Evolutionary conservation across 345 rosid species (phyloP).

Genomic region (Melastoma malabathricum): DNA sequence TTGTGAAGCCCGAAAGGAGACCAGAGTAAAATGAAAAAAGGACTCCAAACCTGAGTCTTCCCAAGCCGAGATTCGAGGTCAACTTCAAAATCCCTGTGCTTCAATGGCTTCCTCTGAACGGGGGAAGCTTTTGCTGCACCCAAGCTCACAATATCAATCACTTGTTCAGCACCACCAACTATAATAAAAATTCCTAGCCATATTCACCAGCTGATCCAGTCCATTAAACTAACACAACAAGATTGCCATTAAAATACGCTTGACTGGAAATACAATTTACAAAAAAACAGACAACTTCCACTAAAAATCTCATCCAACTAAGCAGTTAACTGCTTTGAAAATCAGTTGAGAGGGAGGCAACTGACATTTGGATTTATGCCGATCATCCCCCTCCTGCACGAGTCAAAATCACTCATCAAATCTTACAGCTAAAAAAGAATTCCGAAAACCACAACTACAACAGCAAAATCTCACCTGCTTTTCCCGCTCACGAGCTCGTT

Average conservation of each 20-base stretch:
- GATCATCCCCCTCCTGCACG: constrained; percentile 51
- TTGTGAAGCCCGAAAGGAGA: neutral
- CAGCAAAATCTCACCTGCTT: constrained; percentile 31
- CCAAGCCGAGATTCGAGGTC: constrained; percentile 96
- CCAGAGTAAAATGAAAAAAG: neutral
- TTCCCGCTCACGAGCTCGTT: constrained; percentile 89
- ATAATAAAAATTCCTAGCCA: too few relatives aligned
- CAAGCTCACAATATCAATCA: constrained; percentile 2
- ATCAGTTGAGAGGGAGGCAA: neutral
- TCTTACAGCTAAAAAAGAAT: constrained; percentile 2
- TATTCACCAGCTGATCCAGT: too few relatives aligned
- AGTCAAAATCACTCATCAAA: neutral
- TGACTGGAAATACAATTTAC: neutral
- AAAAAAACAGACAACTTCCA: neutral
- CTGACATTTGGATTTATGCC: constrained; percentile 66
- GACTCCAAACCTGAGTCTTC: constrained; percentile 61
- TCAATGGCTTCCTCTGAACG: constrained; percentile 89
- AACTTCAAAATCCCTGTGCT: constrained; percentile 93
- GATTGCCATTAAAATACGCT: neutral
- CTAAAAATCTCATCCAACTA: neutral
- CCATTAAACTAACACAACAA: neutral
- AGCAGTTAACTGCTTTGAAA: neutral
- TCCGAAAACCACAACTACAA: constrained; percentile 1
- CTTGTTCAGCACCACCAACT: neutral
- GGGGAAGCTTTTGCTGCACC: constrained; percentile 72